phyloP scores from a whole-genome alignment of 192 early-diverging fungal species.

The Podila epigama region DNA sequence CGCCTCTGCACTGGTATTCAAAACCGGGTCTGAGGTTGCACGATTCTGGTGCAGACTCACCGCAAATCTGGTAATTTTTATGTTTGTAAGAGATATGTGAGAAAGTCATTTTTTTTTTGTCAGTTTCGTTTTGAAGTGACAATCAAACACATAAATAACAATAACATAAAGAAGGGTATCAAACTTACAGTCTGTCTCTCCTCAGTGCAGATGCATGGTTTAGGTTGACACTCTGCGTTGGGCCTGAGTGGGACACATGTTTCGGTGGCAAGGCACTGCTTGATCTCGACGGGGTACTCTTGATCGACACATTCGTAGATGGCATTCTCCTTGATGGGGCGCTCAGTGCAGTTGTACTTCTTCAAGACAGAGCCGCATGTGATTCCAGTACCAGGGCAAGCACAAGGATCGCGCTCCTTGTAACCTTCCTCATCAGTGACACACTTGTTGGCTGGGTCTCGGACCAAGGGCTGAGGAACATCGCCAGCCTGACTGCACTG shows the following conservation, averaged over 20 bases:
- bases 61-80: too few relatives aligned
- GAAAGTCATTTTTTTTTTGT: too few relatives aligned
- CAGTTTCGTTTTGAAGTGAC: too few relatives aligned
- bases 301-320: neutral
- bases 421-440: neutral
- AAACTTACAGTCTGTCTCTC: neutral
- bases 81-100: too few relatives aligned
- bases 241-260: neutral
- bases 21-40: neutral
- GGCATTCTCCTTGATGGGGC: neutral
- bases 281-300: neutral
- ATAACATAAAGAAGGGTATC: too few relatives aligned
- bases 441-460: neutral
- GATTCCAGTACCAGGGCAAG: neutral
- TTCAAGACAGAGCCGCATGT: neutral
- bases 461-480: neutral
- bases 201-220: slow-evolving; percentile 1
- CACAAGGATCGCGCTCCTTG: neutral
- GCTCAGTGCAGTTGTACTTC: neutral
- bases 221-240: neutral
- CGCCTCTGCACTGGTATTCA: neutral
- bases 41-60: too few relatives aligned
- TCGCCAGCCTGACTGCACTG: neutral
- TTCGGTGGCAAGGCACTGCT: neutral
- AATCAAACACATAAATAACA: too few relatives aligned